These are phyloP conservation scores for Blastocladiella emersonii DNA, from an alignment of 371 early-diverging fungal genomes.

Conservation along the genomic window DNA sequence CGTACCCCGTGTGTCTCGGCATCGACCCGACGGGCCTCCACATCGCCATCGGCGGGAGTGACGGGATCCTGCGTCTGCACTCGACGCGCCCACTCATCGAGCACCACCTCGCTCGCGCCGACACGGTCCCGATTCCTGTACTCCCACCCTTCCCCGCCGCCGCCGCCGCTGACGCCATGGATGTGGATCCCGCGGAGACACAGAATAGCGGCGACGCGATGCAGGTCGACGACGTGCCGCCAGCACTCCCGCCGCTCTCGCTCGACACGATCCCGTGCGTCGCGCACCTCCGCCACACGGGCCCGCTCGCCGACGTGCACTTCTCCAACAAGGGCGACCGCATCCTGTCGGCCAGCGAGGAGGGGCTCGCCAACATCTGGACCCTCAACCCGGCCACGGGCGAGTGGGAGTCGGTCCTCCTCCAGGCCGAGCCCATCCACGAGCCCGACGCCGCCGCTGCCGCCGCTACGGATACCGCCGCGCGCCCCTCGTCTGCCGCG, in stretches of 20 bases:
- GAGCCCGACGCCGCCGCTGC: not conserved
- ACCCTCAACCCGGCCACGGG: not conserved
- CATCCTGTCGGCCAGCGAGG: not conserved
- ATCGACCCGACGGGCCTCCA: not conserved
- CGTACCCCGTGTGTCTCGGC: not conserved
- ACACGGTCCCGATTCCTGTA: no score
- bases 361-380: not conserved
- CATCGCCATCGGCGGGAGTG: not conserved
- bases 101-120: not conserved
- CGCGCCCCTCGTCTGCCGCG: not conserved
- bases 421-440: not conserved
- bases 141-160: not conserved
- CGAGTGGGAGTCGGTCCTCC: not conserved
- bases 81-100: not conserved
- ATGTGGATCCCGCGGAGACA: no score
- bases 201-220: no score
- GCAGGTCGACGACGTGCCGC: no score
- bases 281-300: not conserved
- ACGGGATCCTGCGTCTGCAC: not conserved
- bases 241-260: no score
- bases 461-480: not conserved
- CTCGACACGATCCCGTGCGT: not conserved
- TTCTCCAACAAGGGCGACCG: slow-evolving; percentile 5
- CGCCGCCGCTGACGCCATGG: not conserved
- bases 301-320: not conserved